Base-by-base conservation (phyloP, 805 yeast species). In the Yamadazyma tumulicola region DNA sequence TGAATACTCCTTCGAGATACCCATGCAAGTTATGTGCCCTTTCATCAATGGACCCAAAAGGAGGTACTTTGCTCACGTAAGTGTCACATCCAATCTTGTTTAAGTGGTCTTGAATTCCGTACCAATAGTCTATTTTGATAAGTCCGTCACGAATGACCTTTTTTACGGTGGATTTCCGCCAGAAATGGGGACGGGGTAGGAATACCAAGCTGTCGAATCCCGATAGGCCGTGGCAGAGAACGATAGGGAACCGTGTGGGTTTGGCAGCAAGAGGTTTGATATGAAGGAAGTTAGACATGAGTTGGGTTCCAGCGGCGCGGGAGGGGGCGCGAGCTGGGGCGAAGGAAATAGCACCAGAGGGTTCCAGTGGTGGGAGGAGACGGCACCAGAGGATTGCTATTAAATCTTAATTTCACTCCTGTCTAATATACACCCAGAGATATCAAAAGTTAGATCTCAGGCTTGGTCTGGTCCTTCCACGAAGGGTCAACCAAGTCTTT, bases 171-270 rank as follows among this genome's bases (percentile, higher is more conserved):
- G 32, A 23, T 9, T 39, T 32, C 12, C 29, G 17, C 34, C 35
- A 37, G 15, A 37, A 26, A 10, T 38, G 30, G 2, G 48, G 48
- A 24, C 44, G 38, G 5, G 54, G 55, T 11, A 54, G 17, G 26
- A 59, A 39, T 1, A 48, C 37, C 27, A 66, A 38, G 32, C 54
- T 68, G 47, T 85, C 94, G 47, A 85, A 87, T 1, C 96, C 96
- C 0, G 85, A 77, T 16, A 87, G 69, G 0, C 96, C 96, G 61
- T 87, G 96, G 48, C 95, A 87, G 18, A 87, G 57, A 0, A 87
- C 82, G 1, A 87, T 75, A 0, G 96, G 95, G 48, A 71, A 64
- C 45, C 74, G 74, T 0, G 94, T 88, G 4, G 81, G 70, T 9
- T 56, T 49, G n/a, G n/a, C n/a, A n/a, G n/a, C n/a, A n/a, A n/a